Base-by-base conservation (phyloP, 306 rosid genomes). In the Psophocarpus tetragonolobus region DNA sequence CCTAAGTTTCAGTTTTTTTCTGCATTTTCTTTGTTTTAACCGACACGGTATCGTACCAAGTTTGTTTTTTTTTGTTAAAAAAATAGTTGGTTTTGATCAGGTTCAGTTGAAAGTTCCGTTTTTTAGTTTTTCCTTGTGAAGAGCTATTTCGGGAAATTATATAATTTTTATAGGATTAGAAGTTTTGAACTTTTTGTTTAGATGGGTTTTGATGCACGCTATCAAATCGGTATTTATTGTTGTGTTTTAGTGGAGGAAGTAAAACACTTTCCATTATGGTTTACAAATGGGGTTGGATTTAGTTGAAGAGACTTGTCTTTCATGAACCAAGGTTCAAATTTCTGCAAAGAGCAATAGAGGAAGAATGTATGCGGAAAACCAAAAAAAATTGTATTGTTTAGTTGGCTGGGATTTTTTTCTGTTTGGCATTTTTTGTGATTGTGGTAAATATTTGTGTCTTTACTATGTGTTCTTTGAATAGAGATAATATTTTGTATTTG, bases 401-500 rank as follows among this genome's bases (percentile, higher is more conserved):
- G 44, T 70, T 61, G 29, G 57, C 6, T 11, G 42, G 44, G 57
- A 51, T n/a, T 54, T 18, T 78, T 41, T 62, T 77, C 35, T 61
- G 27, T 56, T 68, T 6, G n/a, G 54, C 13, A 20, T 77, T 79
- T 33, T 69, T 38, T 36, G 33, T 73, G 32, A 13, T 1, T 65
- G 65, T 44, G 65, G 42, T 50, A 39, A 51, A 18, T 20, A 33
- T 41, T 27, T 57, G 3, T n/a, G 64, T 58, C 51, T 23, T n/a
- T 53, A 36, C n/a, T 11, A 41, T 8, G 51, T 35, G n/a, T 17
- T 84, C 29, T 50, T 83, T 10, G 24, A 38, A 56, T 63, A 21
- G 68, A 42, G 77, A 44, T 74, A 44, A 70, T 76, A 13, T 48
- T 76, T 81, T 78, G 42, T 42, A 41, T 26, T 69, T 63, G 53